These are phyloP conservation scores for Fomes fomentarius DNA, from an alignment of 1,284 basidiomycete genomes.

Conservation along the genomic window DNA sequence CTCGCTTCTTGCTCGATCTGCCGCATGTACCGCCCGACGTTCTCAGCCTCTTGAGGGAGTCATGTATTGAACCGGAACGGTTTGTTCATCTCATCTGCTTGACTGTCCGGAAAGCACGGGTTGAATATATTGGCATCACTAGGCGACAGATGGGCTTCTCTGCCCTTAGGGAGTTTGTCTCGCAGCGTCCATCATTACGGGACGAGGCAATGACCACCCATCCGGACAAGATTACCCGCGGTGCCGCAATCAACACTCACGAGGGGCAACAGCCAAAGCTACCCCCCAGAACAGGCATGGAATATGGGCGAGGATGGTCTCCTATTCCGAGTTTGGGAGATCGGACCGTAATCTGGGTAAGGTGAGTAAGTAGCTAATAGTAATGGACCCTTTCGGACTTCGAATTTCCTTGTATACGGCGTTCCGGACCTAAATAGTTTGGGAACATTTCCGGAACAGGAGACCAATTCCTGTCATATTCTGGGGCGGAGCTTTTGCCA, in stretches of 20 bases:
- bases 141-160: conserved; percentile 88
- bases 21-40: conserved; percentile 82
- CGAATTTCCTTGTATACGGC: too few relatives aligned
- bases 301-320: too few relatives aligned
- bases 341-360: too few relatives aligned
- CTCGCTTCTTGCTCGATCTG: conserved; percentile 86
- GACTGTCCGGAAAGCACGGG: not conserved
- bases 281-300: too few relatives aligned
- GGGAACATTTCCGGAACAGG: too few relatives aligned
- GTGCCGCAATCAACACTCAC: conserved; percentile 92
- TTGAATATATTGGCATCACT: not conserved
- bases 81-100: conserved; percentile 36
- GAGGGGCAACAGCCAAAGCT: too few relatives aligned
- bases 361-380: too few relatives aligned
- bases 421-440: too few relatives aligned
- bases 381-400: too few relatives aligned
- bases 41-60: conserved; percentile 73
- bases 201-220: conserved; percentile 86
- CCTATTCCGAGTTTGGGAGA: too few relatives aligned
- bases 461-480: too few relatives aligned
- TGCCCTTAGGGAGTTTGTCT: conserved; percentile 85
- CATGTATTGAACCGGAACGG: conserved; percentile 83
- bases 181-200: conserved; percentile 82
- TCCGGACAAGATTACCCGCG: conserved; percentile 83
- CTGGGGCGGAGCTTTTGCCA: too few relatives aligned